These are phyloP conservation scores for Nemania diffusa DNA, from an alignment of 2,329 filamentous ascomycete species.

Conservation along the genomic window DNA sequence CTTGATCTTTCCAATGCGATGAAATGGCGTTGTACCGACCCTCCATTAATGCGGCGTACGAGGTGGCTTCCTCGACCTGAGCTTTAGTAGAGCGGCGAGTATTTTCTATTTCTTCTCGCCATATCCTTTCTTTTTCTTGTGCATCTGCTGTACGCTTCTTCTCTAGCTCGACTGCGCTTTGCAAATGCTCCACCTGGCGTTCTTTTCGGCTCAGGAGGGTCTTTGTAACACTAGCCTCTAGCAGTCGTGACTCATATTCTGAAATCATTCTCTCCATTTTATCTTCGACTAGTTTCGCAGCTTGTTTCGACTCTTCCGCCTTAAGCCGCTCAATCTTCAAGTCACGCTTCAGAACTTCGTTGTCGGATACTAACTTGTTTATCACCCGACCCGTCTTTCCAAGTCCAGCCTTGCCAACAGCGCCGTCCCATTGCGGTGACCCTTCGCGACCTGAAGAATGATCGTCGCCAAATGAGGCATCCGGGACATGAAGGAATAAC, in stretches of 20 bases:
- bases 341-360: conserved; percentile 80
- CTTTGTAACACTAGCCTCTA: conserved; percentile 77
- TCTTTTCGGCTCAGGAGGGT: conserved; percentile 77
- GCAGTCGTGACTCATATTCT: conserved; percentile 75
- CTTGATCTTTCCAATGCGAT: conserved; percentile 74
- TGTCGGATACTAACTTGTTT: conserved; percentile 82
- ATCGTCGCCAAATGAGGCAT: conserved; percentile 49
- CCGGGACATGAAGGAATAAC: conserved; percentile 51
- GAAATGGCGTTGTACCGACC: conserved; percentile 75
- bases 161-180: conserved; percentile 71
- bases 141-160: conserved; percentile 69
- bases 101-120: conserved; percentile 72
- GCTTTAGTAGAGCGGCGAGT: conserved; percentile 67
- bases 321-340: conserved; percentile 72
- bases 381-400: conserved; percentile 83
- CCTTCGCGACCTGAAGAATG: conserved; percentile 45
- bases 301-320: conserved; percentile 76
- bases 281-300: conserved; percentile 73
- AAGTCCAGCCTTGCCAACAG: conserved; percentile 74
- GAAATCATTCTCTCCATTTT: conserved; percentile 75
- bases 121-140: conserved; percentile 68
- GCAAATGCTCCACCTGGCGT: conserved; percentile 76
- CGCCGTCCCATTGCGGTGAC: conserved; percentile 67
- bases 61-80: conserved; percentile 73
- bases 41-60: conserved; percentile 73